Evolutionary conservation across 2,329 filamentous ascomycete genomes (phyloP), one percentile per base, ranked within the genome.

Genomic region (Alternaria burnsii): DNA sequence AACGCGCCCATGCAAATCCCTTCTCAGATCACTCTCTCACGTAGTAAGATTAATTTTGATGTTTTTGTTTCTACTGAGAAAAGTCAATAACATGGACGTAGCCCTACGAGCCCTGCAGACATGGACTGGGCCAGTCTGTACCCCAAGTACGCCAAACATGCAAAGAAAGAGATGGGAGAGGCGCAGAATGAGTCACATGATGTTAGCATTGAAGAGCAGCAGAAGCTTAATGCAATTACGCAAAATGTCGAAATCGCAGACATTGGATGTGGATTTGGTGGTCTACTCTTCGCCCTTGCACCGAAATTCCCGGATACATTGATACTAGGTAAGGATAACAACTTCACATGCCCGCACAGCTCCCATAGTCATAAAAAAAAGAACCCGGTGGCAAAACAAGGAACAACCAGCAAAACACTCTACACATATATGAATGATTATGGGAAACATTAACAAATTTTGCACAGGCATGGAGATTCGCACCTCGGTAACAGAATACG

Each of bases 191-290:
- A 61, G 63, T 63, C 64, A 71, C 65, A 72, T 62, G 66, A 67
- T 22, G 50, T 44, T 30, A 48, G 48, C 38, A 63, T 70, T 46
- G 56, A 58, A 60, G 48, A 67, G 54, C 56, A 61, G 42, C 58
- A 47, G 34, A 58, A 53, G 52, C 22, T 22, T 22, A 70, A 71
- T 30, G 62, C 70, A 40, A 79, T 91, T 62, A 83, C 81, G 34
- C 90, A 91, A 76, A 85, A 92, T 62, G 90, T 99, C 47, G 93
- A 97, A 76, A 88, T 99, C 46, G 93, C 94, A 66, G 95, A 99
- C 81, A 97, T 99, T 76, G 95, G 95, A 26, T 99, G 95, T 78
- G 95, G 95, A 5, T 99, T 97, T 78, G 95, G 95, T 47, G 95
- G 95, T 7, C 83, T 99, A 58, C 85, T 97, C 4, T 90, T 98